Base-by-base conservation (phyloP, 2,329 filamentous ascomycete genomes). In the Pyrenochaeta sp. region DNA sequence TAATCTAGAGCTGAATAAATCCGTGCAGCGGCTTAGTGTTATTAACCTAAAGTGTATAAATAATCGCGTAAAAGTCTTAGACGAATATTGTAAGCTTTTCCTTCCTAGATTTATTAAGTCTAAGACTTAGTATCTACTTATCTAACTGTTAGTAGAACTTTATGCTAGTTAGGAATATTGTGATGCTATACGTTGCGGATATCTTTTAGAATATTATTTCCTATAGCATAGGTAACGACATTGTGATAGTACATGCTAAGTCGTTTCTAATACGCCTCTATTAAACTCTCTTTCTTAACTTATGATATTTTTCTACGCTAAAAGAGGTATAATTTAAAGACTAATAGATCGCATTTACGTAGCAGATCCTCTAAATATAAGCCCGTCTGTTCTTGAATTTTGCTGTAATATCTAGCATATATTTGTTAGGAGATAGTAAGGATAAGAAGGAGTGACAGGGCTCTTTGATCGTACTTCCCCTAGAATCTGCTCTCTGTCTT, bases 71-170 rank as follows among this genome's bases (percentile, higher is more conserved):
- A 42, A 70, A 58, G 51, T 67, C 62, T 40, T 68, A 46, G 39
- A 70, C 58, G 48, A 54, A 66, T 51, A 70, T 68, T 10, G 62
- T 56, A 53, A 46, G 56, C 64, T 70, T 70, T 56, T 67, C 59
- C 44, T 64, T 64, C 51, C 59, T 44, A 24, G 56, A 64, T 45
- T 50, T 67, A 25, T 68, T 30, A 53, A 70, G 66, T 25, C 42
- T 32, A 22, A 69, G 52, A 19, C 30, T 52, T 34, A 47, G 61
- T 28, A 69, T 66, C 64, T 50, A 67, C 65, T 69, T 45, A n/a
- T 36, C 48, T 34, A 37, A 12, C 50, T 49, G 49, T 64, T 60
- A 68, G 56, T 25, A 36, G n/a, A 43, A 7, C 30, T 39, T 22
- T 13, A 56, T 51, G 30, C 24, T 58, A 50, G 37, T 28, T 44